Conservation (phyloP, 768 basidiomycete genomes). For the Hebeloma cylindrosporum region DNA sequence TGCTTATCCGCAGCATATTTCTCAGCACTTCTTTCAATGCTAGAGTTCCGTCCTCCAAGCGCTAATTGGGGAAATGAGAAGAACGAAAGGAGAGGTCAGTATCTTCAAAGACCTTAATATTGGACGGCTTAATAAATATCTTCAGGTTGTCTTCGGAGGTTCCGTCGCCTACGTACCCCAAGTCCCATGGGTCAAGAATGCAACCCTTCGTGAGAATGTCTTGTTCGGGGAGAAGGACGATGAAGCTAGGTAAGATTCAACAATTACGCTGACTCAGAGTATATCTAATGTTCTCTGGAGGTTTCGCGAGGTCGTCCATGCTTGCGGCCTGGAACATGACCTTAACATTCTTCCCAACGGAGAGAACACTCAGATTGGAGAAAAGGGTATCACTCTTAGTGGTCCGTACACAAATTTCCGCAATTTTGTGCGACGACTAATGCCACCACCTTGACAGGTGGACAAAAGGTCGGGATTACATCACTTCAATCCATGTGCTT, state of each 20-base stretch:
- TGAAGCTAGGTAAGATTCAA: conserved; percentile 41
- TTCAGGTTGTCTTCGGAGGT: conserved; percentile 52
- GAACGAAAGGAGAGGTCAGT: conserved; percentile 52
- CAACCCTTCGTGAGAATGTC: conserved; percentile 72
- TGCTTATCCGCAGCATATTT: background rate
- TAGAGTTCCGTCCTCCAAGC: conserved; percentile 59
- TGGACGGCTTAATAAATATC: conserved; percentile 1
- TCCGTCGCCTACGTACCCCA: conserved; percentile 60
- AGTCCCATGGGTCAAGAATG: conserved; percentile 64
- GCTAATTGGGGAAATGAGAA: conserved; percentile 68
- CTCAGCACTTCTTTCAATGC: background rate
- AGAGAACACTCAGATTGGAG: conserved; percentile 70
- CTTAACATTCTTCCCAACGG: conserved; percentile 70
- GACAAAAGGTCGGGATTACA: conserved; percentile 33
- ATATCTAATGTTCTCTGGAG: conserved; percentile 26
- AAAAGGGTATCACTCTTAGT: conserved; percentile 72
- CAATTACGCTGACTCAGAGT: background rate
- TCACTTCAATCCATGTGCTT: background rate
- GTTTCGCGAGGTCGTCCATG: conserved; percentile 55
- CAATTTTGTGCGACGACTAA: background rate
- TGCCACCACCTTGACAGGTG: conserved; percentile 23
- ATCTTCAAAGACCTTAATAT: background rate
- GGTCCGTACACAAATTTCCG: conserved; percentile 33
- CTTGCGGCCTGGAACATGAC: conserved; percentile 72
- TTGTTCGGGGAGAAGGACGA: conserved; percentile 69